Conservation (phyloP, 2,329 filamentous ascomycete genomes). For the Fusarium tjaetaba region DNA sequence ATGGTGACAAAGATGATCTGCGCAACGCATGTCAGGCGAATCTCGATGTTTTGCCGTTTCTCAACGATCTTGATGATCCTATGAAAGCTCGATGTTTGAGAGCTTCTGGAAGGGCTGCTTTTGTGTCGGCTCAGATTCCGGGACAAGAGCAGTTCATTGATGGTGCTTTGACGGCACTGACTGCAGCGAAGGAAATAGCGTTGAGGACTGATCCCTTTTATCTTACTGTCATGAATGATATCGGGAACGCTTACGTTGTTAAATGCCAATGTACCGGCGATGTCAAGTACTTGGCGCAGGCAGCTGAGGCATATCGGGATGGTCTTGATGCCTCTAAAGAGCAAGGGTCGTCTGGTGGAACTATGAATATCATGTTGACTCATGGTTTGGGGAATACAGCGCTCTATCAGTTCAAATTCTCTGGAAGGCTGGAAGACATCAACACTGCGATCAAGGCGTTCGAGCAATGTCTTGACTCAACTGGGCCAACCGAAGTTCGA, state of each 20-base stretch:
- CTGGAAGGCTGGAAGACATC: neutral
- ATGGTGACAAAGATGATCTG: neutral
- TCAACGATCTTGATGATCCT: neutral
- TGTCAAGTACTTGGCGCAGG: neutral
- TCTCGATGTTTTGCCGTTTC: neutral
- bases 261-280: neutral
- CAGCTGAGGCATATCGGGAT: neutral
- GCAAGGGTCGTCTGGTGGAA: accelerated
- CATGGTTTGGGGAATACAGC: neutral
- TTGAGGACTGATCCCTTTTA: neutral
- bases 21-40: neutral
- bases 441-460: neutral
- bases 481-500: neutral
- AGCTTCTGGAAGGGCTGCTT: neutral
- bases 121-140: neutral
- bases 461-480: neutral
- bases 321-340: neutral
- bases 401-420: neutral
- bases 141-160: neutral
- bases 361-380: neutral
- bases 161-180: neutral
- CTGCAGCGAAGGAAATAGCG: neutral
- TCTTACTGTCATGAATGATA: neutral
- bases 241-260: neutral
- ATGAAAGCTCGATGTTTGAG: neutral